A percentile compares a stretch with the other conserved stretches of the same genome.
phyloP scores from a whole-genome alignment of 2,329 filamentous ascomycete species.

The Aureobasidium sp. region DNA sequence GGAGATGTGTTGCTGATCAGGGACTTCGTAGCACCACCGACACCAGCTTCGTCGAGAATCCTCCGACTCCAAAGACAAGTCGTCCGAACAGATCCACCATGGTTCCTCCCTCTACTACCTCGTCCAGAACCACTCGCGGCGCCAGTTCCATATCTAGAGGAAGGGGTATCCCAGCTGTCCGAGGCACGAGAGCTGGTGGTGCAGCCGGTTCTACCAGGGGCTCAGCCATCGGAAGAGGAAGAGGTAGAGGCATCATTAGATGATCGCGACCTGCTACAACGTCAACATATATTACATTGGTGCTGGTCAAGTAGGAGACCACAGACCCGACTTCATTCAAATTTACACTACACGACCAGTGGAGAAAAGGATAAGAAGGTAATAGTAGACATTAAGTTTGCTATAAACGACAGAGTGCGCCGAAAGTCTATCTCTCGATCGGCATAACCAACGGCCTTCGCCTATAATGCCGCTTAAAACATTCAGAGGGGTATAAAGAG shows the following conservation, averaged over 20 bases:
- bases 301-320: not conserved
- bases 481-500: not conserved
- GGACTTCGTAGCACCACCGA: constrained; percentile 65
- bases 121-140: constrained; percentile 17
- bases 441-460: not conserved
- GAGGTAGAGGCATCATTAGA: constrained; percentile 17
- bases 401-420: not conserved
- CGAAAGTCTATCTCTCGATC: not conserved
- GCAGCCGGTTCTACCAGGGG: constrained; percentile 22
- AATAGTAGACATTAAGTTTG: constrained; percentile 2
- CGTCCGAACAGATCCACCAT: constrained; percentile 33
- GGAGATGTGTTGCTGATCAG: not conserved
- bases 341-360: not conserved
- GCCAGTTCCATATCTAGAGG: constrained; percentile 30
- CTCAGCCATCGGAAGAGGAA: constrained; percentile 27
- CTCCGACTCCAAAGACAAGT: constrained; percentile 42
- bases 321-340: too few relatives aligned
- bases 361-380: not conserved
- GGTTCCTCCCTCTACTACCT: constrained; percentile 24
- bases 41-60: constrained; percentile 84
- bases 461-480: not conserved
- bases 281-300: not conserved
- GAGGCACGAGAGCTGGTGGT: constrained; percentile 21
- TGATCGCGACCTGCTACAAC: not conserved
- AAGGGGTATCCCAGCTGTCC: constrained; percentile 7